These are phyloP conservation scores for Platanthera guangdongensis DNA, from an alignment of 106 monocot species.

Conservation along the genomic window DNA sequence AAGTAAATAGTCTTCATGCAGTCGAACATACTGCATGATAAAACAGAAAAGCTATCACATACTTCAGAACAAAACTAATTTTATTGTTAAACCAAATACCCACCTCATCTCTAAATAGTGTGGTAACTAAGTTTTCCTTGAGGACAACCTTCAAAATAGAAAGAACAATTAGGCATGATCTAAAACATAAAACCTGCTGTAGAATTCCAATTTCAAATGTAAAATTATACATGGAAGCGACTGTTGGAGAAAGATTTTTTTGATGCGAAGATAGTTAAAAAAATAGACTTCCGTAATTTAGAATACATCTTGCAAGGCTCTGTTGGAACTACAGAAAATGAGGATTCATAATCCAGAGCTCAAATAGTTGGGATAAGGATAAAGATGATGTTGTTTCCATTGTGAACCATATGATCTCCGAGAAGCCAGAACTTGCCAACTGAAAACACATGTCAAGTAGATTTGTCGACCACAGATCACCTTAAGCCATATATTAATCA, in stretches of 20 bases:
- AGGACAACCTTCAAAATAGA: conserved; percentile 73
- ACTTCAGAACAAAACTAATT: neutral
- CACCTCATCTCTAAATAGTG: conserved; percentile 96
- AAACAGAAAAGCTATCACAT: conserved; percentile 2
- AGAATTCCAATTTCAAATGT: neutral
- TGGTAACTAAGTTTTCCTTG: conserved; percentile 77
- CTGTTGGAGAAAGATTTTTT: neutral
- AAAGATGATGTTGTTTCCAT: neutral
- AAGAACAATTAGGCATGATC: neutral
- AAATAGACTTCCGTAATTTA: neutral
- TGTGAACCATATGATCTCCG: neutral
- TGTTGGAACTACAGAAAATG: neutral
- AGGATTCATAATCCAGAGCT: neutral
- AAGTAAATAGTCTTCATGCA: conserved; percentile 92
- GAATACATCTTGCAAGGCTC: neutral
- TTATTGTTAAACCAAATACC: conserved; percentile 3
- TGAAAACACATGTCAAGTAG: too few relatives aligned
- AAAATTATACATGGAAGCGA: neutral
- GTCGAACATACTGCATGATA: conserved; percentile 48
- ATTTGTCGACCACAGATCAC: too few relatives aligned
- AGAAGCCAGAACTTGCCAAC: too few relatives aligned
- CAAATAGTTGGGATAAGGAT: neutral
- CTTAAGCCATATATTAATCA: too few relatives aligned
- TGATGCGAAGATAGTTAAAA: neutral
- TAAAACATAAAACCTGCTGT: neutral